A percentile compares a stretch with the other conserved stretches of the same genome.
Conservation (phyloP, 345 rosid genomes). For the Citrus sinensis region DNA sequence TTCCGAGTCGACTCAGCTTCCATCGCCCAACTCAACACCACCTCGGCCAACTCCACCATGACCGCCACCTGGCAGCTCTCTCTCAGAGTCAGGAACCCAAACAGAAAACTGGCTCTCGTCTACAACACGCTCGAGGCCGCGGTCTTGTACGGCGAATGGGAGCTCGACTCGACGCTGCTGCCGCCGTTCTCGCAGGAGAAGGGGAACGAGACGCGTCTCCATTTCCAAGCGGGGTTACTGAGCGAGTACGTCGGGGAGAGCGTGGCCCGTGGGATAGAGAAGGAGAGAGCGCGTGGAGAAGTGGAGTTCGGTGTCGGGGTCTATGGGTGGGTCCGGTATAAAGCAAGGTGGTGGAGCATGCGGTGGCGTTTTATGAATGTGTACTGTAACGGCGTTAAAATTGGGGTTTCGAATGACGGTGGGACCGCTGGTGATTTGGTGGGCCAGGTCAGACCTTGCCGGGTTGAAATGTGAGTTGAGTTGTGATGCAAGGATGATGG, state of each 20-base stretch:
- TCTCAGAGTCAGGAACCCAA: slow-evolving; percentile 29
- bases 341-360: slow-evolving; percentile 12
- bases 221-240: not conserved
- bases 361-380: slow-evolving; percentile 10
- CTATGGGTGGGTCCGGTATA: slow-evolving; percentile 1
- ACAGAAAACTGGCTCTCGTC: slow-evolving; percentile 23
- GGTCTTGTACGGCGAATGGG: not conserved
- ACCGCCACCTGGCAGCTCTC: slow-evolving; percentile 32
- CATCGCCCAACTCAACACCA: slow-evolving; percentile 27
- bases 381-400: slow-evolving; percentile 7
- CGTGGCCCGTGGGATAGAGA: not conserved
- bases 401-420: slow-evolving; percentile 3
- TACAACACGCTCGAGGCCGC: slow-evolving; percentile 12
- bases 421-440: slow-evolving; percentile 2
- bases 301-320: slow-evolving; percentile 13
- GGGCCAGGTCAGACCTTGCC: slow-evolving; percentile 1
- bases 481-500: not conserved
- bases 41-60: slow-evolving; percentile 24
- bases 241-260: slow-evolving; percentile 17
- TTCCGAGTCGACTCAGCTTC: slow-evolving; percentile 28
- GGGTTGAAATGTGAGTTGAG: slow-evolving; percentile 10
- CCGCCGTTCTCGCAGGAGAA: slow-evolving; percentile 9
- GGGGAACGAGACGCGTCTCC: not conserved
- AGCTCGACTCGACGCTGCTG: slow-evolving; percentile 5
- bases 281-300: slow-evolving; percentile 1